Percentiles rank a stretch among this genome's conserved stretches.
phyloP scores from a whole-genome alignment of 306 rosid species.

The Rosa chinensis region DNA sequence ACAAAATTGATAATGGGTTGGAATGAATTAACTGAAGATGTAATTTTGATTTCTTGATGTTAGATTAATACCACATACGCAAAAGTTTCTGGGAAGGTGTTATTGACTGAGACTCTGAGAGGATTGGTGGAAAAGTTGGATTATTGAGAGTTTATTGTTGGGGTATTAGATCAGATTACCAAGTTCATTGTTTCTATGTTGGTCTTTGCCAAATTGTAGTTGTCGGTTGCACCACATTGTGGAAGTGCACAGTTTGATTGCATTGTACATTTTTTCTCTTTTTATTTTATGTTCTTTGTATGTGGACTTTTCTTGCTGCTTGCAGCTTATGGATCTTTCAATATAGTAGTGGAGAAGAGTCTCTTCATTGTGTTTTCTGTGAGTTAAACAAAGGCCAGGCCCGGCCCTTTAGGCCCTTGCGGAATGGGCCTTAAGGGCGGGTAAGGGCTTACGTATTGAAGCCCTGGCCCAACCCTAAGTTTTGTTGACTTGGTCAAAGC shows the following conservation, averaged over 20 bases:
- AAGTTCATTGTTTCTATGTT: neutral
- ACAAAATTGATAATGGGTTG: neutral
- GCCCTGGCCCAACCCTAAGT: too few relatives aligned
- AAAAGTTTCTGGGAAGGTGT: neutral
- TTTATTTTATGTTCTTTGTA: too few relatives aligned
- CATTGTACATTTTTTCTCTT: neutral
- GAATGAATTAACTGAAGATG: neutral
- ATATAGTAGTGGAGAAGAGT: too few relatives aligned
- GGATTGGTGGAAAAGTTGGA: neutral
- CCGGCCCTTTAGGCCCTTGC: too few relatives aligned
- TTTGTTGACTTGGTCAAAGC: too few relatives aligned
- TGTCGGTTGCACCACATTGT: neutral
- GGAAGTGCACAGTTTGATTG: slow-evolving; percentile 4
- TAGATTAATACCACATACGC: neutral
- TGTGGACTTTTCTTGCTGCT: too few relatives aligned
- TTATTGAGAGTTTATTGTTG: neutral
- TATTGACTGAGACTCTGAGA: neutral
- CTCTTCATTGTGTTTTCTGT: too few relatives aligned
- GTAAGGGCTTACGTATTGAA: too few relatives aligned
- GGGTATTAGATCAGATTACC: neutral
- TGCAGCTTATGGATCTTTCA: too few relatives aligned
- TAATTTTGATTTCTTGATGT: neutral
- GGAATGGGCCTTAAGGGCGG: too few relatives aligned
- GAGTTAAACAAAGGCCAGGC: too few relatives aligned
- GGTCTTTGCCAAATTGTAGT: neutral